Evolutionary conservation across 768 basidiomycete genomes (phyloP).

Genomic region (Phaffia australis): DNA sequence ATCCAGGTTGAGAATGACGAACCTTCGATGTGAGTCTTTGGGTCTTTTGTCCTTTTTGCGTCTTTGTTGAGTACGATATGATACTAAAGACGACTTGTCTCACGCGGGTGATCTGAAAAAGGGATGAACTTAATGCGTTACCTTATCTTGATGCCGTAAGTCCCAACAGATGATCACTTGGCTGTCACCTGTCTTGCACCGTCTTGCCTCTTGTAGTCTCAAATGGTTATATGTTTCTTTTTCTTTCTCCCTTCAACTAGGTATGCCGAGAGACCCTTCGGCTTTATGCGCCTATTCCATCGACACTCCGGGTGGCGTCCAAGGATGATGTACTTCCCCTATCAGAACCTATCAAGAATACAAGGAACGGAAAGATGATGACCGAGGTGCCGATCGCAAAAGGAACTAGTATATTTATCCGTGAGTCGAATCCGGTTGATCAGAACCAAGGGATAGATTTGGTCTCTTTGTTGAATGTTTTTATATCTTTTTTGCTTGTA

Average conservation of each 20-base stretch:
- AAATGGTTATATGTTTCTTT: neutral
- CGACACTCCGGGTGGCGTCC: slow-evolving; percentile 6
- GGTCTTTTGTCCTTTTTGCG: too few relatives aligned
- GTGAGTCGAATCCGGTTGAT: slow-evolving; percentile 28
- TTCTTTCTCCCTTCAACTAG: neutral
- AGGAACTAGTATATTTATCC: slow-evolving; percentile 33
- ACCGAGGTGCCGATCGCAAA: slow-evolving; percentile 33
- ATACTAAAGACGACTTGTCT: too few relatives aligned
- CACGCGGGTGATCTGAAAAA: neutral
- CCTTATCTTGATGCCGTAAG: slow-evolving; percentile 22
- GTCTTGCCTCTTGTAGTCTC: neutral
- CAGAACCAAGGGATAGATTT: neutral
- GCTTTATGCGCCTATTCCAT: slow-evolving; percentile 11
- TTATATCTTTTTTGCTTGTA: slow-evolving; percentile 14
- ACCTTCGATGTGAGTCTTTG: slow-evolving; percentile 33
- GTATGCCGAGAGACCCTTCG: slow-evolving; percentile 27
- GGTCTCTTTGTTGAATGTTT: too few relatives aligned
- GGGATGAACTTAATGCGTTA: slow-evolving; percentile 11
- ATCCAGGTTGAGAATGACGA: slow-evolving; percentile 39
- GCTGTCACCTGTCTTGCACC: neutral
- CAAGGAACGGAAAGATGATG: slow-evolving; percentile 28
- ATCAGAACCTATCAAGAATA: slow-evolving; percentile 14
- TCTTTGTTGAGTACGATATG: neutral
- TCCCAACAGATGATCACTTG: neutral
- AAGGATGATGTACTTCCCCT: slow-evolving; percentile 15